These are phyloP conservation scores for Venturia pyrina DNA, from an alignment of 2,329 filamentous ascomycete species.

Conservation along the genomic window DNA sequence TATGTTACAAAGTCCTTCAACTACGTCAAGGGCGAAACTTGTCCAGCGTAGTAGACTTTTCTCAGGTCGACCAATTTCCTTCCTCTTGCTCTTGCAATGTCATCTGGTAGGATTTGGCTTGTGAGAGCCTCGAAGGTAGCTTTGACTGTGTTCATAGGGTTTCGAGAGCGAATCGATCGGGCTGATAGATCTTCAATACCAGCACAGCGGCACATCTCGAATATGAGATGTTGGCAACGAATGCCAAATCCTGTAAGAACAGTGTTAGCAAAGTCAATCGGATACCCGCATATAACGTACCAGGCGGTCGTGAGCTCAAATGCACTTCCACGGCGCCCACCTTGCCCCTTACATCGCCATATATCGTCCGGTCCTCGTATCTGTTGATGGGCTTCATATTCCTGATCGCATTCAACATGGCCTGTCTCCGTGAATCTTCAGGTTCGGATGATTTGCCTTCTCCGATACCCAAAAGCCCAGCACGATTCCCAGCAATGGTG, in stretches of 20 bases:
- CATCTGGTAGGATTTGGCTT: conserved; percentile 77
- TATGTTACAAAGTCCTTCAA: background rate
- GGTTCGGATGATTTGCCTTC: conserved; percentile 78
- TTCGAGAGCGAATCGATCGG: conserved; percentile 72
- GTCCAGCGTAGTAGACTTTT: conserved; percentile 90
- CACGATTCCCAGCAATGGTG: conserved; percentile 74
- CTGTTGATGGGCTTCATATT: conserved; percentile 89
- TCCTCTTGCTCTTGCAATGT: conserved; percentile 78
- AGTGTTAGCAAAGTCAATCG: conserved; percentile 10
- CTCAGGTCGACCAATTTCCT: conserved; percentile 94
- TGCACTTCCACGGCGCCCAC: conserved; percentile 79
- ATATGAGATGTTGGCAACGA: conserved; percentile 82
- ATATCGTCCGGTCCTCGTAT: conserved; percentile 90
- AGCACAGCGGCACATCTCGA: conserved; percentile 80
- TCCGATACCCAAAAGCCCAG: conserved; percentile 79
- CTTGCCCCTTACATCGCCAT: conserved; percentile 73
- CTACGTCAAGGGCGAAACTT: background rate
- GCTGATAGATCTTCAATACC: conserved; percentile 84
- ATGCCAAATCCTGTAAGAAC: conserved; percentile 70
- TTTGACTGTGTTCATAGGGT: conserved; percentile 97
- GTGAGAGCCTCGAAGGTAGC: conserved; percentile 74
- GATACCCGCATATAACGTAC: conserved; percentile 42
- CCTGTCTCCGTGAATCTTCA: conserved; percentile 58
- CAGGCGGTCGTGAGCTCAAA: conserved; percentile 74
- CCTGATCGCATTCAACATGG: conserved; percentile 69